phyloP scores from a whole-genome alignment of 2,329 filamentous ascomycete species.

The Diaporthe citriasiana region DNA sequence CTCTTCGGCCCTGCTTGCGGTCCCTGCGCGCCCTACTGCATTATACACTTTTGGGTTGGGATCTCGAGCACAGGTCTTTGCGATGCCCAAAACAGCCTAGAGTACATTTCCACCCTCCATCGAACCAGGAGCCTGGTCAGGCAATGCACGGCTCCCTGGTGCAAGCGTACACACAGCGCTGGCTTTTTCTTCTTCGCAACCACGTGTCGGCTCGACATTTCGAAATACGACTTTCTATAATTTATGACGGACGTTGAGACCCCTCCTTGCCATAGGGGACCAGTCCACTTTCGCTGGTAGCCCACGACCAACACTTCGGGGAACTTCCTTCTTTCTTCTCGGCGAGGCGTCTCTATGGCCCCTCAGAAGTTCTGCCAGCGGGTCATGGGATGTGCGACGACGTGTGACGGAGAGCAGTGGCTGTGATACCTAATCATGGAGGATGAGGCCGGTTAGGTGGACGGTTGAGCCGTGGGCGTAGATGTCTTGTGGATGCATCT shows the following conservation, averaged over 20 bases:
- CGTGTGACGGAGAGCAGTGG: slow-evolving; percentile 36
- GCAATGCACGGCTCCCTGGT: slow-evolving; percentile 37
- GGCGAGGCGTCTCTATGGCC: slow-evolving; percentile 38
- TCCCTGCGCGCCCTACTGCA: slow-evolving; percentile 29
- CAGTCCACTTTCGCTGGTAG: slow-evolving; percentile 41
- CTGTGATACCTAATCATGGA: slow-evolving; percentile 40
- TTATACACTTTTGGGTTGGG: slow-evolving; percentile 34
- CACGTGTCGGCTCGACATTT: slow-evolving; percentile 41
- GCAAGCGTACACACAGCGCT: slow-evolving; percentile 40
- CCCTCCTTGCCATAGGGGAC: slow-evolving; percentile 37
- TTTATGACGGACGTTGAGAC: slow-evolving; percentile 42
- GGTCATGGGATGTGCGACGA: slow-evolving; percentile 34
- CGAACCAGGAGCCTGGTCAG: slow-evolving; percentile 37
- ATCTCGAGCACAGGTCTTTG: slow-evolving; percentile 24
- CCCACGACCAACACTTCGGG: slow-evolving; percentile 44
- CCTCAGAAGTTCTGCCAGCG: slow-evolving; percentile 36
- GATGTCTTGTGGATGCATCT: slow-evolving; percentile 40
- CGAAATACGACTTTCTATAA: slow-evolving; percentile 44
- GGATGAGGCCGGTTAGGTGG: slow-evolving; percentile 37
- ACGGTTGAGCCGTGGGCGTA: slow-evolving; percentile 37
- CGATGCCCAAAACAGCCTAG: slow-evolving; percentile 36
- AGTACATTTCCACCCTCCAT: slow-evolving; percentile 36
- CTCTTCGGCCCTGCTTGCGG: slow-evolving; percentile 17
- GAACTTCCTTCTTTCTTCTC: slow-evolving; percentile 41
- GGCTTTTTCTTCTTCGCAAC: slow-evolving; percentile 42